A percentile compares a stretch with the other conserved stretches of the same genome.
phyloP scores from a whole-genome alignment of 108 stramenopile genomes.

The Stephanodiscus minutulus region DNA sequence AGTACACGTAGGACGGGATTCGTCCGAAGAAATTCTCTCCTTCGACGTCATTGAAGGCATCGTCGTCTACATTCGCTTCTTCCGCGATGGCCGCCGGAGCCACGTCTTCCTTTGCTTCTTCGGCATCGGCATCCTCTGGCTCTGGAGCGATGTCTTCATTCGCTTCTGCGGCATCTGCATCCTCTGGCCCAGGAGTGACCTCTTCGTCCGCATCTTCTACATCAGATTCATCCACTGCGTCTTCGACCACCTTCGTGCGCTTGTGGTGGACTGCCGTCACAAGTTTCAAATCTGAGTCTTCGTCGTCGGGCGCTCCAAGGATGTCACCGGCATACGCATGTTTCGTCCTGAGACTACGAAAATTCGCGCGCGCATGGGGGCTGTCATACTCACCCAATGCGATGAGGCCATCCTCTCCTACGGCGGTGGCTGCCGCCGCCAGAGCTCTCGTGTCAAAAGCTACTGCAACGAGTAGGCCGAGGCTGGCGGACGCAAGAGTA shows the following conservation, averaged over 20 bases:
- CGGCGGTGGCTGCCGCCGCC: background rate
- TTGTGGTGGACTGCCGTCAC: background rate
- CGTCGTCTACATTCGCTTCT: background rate
- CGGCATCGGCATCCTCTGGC: background rate
- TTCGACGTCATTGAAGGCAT: background rate
- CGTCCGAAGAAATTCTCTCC: background rate
- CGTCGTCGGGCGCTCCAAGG: too few species aligned
- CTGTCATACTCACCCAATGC: background rate
- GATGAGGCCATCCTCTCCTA: background rate
- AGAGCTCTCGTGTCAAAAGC: background rate
- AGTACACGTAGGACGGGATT: background rate
- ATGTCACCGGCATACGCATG: too few species aligned
- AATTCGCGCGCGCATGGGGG: background rate
- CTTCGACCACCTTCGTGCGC: background rate
- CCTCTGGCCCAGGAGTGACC: too few species aligned
- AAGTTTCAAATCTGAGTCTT: background rate
- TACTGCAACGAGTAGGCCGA: background rate
- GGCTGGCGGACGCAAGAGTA: background rate
- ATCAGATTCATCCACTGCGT: too few species aligned
- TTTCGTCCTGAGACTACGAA: background rate
- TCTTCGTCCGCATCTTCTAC: too few species aligned
- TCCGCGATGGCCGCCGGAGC: background rate
- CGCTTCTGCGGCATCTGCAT: background rate
- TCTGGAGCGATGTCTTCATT: background rate
- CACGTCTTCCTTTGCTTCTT: background rate